phyloP scores from a whole-genome alignment of 1,139 yeast species.

The Zygosaccharomyces sapae region DNA sequence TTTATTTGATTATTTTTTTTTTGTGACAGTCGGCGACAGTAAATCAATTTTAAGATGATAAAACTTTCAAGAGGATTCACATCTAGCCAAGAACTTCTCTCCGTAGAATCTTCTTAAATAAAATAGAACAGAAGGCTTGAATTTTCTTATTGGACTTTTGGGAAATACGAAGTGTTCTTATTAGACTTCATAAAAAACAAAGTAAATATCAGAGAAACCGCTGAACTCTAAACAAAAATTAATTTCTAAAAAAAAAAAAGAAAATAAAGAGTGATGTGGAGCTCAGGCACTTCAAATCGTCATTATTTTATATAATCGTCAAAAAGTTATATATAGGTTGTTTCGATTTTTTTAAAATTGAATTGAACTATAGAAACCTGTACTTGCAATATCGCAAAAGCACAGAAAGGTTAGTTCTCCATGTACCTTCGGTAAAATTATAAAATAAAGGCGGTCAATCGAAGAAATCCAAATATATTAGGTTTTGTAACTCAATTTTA shows the following conservation, averaged over 20 bases:
- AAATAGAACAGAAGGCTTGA: no score
- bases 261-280: constrained; percentile 5
- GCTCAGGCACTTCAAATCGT: not conserved
- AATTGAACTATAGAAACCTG: not conserved
- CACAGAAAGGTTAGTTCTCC: not conserved
- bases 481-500: constrained; percentile 1
- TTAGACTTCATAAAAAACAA: not conserved
- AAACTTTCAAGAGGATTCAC: no score
- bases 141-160: no score
- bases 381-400: not conserved
- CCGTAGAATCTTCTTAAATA: no score
- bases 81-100: no score
- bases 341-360: constrained; percentile 2
- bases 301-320: not conserved
- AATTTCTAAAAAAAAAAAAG: constrained; percentile 6
- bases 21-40: no score
- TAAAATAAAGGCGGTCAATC: constrained; percentile 4
- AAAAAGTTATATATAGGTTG: not conserved
- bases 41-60: no score
- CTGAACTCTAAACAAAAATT: not conserved
- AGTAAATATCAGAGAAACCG: not conserved
- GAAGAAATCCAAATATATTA: constrained; percentile 1
- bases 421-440: not conserved
- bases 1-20: no score
- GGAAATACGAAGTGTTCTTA: no score